These are phyloP conservation scores for Acanthamoeba culbertsoni DNA, from an alignment of 208 protist genomes.

Conservation along the genomic window DNA sequence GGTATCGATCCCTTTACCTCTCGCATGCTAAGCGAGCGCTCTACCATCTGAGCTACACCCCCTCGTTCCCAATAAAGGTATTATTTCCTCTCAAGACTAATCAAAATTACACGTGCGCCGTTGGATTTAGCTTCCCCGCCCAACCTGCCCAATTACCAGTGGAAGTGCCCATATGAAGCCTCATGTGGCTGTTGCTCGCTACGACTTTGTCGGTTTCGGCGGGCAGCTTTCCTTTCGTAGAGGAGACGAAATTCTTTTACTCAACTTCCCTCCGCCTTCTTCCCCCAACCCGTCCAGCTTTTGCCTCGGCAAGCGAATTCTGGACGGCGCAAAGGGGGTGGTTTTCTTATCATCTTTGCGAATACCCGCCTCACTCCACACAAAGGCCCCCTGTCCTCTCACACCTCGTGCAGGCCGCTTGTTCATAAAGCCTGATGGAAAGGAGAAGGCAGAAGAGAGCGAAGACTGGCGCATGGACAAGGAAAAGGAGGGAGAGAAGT, in stretches of 20 bases:
- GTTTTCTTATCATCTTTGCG: not conserved
- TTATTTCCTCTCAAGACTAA: too few relatives aligned
- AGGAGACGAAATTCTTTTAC: not conserved
- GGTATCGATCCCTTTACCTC: too few relatives aligned
- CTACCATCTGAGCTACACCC: too few relatives aligned
- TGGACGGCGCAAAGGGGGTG: not conserved
- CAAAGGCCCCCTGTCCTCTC: not conserved
- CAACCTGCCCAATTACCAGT: too few relatives aligned
- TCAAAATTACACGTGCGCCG: too few relatives aligned
- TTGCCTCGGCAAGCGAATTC: not conserved
- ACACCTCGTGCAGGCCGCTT: not conserved
- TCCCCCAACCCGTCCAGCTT: not conserved
- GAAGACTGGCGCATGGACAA: not conserved
- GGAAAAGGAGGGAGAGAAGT: not conserved
- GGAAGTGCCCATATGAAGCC: too few relatives aligned
- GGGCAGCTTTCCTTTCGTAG: not conserved
- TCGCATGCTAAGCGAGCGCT: too few relatives aligned
- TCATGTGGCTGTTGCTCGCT: not conserved
- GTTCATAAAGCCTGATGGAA: not conserved
- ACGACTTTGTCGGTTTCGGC: conserved; percentile 37
- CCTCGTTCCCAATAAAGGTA: too few relatives aligned
- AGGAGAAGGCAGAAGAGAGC: not conserved
- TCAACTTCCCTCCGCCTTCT: not conserved
- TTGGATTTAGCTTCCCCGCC: too few relatives aligned
- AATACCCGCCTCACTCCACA: not conserved